phyloP scores from a whole-genome alignment of 768 basidiomycete species.

The Mycena venus region DNA sequence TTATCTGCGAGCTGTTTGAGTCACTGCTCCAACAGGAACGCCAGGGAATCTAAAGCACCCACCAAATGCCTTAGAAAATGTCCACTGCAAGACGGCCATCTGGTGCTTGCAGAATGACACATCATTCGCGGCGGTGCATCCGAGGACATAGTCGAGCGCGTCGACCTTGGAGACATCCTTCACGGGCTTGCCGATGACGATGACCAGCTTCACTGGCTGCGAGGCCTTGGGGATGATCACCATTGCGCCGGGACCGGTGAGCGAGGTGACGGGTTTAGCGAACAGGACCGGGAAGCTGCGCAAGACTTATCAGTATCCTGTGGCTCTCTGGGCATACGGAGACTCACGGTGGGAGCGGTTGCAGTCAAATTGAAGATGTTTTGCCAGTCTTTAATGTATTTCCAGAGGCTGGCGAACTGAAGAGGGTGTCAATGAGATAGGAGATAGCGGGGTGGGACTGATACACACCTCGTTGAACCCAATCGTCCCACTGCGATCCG shows the following conservation, averaged over 20 bases:
- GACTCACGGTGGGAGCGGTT: constrained; percentile 75
- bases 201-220: constrained; percentile 77
- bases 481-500: constrained; percentile 83
- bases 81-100: constrained; percentile 86
- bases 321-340: neutral
- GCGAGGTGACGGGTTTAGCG: constrained; percentile 79
- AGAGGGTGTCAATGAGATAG: no score
- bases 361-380: constrained; percentile 87
- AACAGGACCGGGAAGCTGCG: constrained; percentile 79
- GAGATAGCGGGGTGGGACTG: no score
- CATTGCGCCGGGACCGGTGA: constrained; percentile 79
- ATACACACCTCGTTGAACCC: constrained; percentile 79
- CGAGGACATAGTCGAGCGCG: constrained; percentile 89
- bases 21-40: neutral
- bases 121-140: constrained; percentile 86
- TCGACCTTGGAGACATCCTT: constrained; percentile 86
- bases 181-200: constrained; percentile 87
- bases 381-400: constrained; percentile 92
- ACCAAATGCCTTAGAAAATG: constrained; percentile 92
- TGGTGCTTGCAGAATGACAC: constrained; percentile 89
- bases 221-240: constrained; percentile 76
- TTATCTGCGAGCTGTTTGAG: constrained; percentile 56
- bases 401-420: constrained; percentile 83
- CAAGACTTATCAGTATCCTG: neutral
- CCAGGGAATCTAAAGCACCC: constrained; percentile 28